A percentile compares a stretch with the other conserved stretches of the same genome.
Evolutionary conservation across 2,329 filamentous ascomycete species (phyloP).

Genomic region (Cercospora zeina): DNA sequence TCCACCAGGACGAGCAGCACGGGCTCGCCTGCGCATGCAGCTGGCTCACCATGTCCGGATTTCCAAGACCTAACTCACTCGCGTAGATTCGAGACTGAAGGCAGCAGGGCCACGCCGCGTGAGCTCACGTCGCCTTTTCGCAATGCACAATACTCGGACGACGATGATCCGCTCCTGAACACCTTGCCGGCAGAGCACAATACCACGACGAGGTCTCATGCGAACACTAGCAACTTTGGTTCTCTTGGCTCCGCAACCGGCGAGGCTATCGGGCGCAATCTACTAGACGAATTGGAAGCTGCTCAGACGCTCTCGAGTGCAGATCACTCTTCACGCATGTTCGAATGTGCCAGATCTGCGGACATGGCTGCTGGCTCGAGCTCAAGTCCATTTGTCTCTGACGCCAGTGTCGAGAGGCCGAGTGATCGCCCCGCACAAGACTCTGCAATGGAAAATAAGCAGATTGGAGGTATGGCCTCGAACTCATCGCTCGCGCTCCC

Average conservation of each 20-base stretch:
- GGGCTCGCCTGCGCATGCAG: constrained; percentile 11
- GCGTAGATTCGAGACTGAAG: background rate
- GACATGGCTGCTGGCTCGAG: constrained; percentile 7
- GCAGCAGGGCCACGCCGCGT: background rate
- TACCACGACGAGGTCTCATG: background rate
- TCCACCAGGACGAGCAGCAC: constrained; percentile 6
- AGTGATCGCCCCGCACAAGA: background rate
- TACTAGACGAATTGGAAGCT: constrained; percentile 41
- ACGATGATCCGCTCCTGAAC: constrained; percentile 16
- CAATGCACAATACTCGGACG: background rate
- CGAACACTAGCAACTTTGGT: constrained; percentile 29
- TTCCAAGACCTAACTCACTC: constrained; percentile 7
- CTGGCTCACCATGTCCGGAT: constrained; percentile 15
- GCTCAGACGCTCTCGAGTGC: constrained; percentile 21
- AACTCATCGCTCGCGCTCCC: constrained; percentile 18
- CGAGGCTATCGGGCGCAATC: constrained; percentile 33
- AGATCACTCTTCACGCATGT: constrained; percentile 1
- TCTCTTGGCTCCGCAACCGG: constrained; percentile 31
- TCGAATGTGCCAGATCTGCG: constrained; percentile 5
- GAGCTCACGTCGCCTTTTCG: background rate
- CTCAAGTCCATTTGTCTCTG: constrained; percentile 21
- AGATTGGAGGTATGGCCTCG: constrained; percentile 13
- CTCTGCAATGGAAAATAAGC: background rate
- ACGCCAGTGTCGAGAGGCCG: constrained; percentile 8
- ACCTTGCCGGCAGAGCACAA: constrained; percentile 7